These are phyloP conservation scores for Aspergillus sojae DNA, from an alignment of 2,329 filamentous ascomycete genomes.

Conservation along the genomic window DNA sequence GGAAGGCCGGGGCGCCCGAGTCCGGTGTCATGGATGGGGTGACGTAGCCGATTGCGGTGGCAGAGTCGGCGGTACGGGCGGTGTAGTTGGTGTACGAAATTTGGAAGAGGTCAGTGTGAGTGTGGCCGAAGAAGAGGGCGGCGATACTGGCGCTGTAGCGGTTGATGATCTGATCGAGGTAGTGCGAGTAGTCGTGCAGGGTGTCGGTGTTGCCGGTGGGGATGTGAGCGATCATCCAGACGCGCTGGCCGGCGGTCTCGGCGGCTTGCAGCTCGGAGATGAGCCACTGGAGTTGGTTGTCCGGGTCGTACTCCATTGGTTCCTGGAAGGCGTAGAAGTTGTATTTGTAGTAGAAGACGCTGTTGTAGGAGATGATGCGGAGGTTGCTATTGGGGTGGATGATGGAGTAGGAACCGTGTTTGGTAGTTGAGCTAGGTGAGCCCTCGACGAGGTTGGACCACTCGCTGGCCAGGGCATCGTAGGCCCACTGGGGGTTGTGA, in stretches of 20 bases:
- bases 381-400: slow-evolving; percentile 47
- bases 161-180: slow-evolving; percentile 57
- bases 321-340: slow-evolving; percentile 61
- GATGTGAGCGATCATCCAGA: slow-evolving; percentile 63
- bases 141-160: slow-evolving; percentile 59
- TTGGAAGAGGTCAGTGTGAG: slow-evolving; percentile 60
- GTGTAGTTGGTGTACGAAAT: slow-evolving; percentile 56
- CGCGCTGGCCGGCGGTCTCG: slow-evolving; percentile 55
- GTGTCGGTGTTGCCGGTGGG: slow-evolving; percentile 55
- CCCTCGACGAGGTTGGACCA: slow-evolving; percentile 52
- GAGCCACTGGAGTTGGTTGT: slow-evolving; percentile 57
- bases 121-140: slow-evolving; percentile 61
- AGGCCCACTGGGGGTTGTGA: slow-evolving; percentile 55
- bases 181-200: slow-evolving; percentile 56
- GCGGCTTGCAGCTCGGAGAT: slow-evolving; percentile 56
- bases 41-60: slow-evolving; percentile 57
- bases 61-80: slow-evolving; percentile 45
- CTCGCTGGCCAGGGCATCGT: slow-evolving; percentile 50
- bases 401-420: slow-evolving; percentile 35
- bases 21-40: slow-evolving; percentile 59
- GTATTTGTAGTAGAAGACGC: slow-evolving; percentile 61
- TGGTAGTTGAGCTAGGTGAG: neutral
- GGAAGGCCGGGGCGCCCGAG: slow-evolving; percentile 60
- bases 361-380: slow-evolving; percentile 62
- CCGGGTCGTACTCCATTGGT: slow-evolving; percentile 55